phyloP scores from a whole-genome alignment of 768 basidiomycete species.

The Bullera alba region DNA sequence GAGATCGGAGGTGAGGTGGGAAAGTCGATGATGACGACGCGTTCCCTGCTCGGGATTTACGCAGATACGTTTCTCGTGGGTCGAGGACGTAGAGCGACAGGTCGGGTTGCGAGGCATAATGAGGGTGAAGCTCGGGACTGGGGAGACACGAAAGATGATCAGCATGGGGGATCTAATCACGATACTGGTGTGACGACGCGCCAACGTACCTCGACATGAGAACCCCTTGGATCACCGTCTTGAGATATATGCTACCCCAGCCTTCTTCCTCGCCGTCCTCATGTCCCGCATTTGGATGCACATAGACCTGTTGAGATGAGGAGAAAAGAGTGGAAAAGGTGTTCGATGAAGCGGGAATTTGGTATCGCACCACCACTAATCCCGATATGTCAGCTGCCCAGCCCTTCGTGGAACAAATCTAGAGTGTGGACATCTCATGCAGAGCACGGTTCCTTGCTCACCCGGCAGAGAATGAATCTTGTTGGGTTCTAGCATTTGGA shows the following conservation, averaged over 20 bases:
- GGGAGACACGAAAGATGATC: too few relatives aligned
- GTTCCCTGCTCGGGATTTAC: slow-evolving; percentile 20
- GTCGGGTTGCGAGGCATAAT: slow-evolving; percentile 16
- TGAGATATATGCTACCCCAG: slow-evolving; percentile 40
- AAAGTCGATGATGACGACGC: slow-evolving; percentile 19
- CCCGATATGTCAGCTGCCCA: not conserved
- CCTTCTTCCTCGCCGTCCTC: slow-evolving; percentile 18
- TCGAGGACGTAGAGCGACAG: slow-evolving; percentile 38
- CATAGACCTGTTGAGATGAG: slow-evolving; percentile 32
- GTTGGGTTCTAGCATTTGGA: slow-evolving; percentile 21
- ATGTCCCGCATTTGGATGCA: slow-evolving; percentile 24
- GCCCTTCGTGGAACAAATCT: not conserved
- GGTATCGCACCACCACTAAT: slow-evolving; percentile 31
- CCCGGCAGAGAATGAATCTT: slow-evolving; percentile 36
- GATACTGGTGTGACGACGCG: not conserved
- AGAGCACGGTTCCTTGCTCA: slow-evolving; percentile 7
- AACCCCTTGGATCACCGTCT: slow-evolving; percentile 34
- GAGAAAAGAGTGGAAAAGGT: slow-evolving; percentile 27
- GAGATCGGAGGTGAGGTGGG: slow-evolving; percentile 11
- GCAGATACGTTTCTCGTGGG: slow-evolving; percentile 33
- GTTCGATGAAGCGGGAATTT: slow-evolving; percentile 27
- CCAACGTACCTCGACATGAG: slow-evolving; percentile 29
- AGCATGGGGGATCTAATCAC: not conserved
- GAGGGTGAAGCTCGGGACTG: slow-evolving; percentile 35
- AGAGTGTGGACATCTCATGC: not conserved